Conservation (phyloP, 192 early-diverging fungal species). For the Lobosporangium transversale region DNA sequence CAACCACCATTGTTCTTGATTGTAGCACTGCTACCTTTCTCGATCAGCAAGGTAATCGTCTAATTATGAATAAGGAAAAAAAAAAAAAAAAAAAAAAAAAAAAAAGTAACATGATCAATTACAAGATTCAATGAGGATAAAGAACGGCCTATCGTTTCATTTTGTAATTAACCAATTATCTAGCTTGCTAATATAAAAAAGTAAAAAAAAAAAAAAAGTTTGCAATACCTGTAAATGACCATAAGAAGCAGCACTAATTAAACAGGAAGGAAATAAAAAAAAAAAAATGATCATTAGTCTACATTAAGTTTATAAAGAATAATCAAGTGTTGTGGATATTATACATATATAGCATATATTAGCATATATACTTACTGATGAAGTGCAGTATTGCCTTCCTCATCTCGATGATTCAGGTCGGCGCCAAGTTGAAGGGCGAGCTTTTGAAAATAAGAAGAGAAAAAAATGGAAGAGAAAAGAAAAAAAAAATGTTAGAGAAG, state of each 20-base stretch:
- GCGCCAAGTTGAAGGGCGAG: conserved; percentile 40
- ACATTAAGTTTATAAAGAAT: not conserved
- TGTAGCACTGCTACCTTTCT: conserved; percentile 35
- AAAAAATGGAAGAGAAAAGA: not conserved
- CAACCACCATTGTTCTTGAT: conserved; percentile 54
- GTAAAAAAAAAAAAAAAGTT: too few species aligned
- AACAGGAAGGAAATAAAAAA: not conserved
- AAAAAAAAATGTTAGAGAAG: too few species aligned
- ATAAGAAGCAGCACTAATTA: conserved; percentile 41
- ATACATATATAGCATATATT: not conserved
- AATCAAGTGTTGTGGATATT: not conserved
- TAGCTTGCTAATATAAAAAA: too few species aligned
- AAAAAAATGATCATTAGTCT: not conserved
- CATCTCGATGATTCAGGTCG: conserved; percentile 45
- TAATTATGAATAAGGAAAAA: not conserved
- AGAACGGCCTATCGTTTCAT: too few species aligned
- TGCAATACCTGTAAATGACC: conserved; percentile 47
- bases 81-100: not conserved
- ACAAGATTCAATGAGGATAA: too few species aligned
- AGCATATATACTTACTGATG: conserved; percentile 43
- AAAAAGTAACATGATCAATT: too few species aligned
- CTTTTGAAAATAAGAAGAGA: conserved; percentile 9
- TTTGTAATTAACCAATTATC: too few species aligned
- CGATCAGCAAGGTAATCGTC: conserved; percentile 39
- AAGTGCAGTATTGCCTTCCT: conserved; percentile 41